Conservation (phyloP, 805 yeast species). For the Starmerella roubikii region DNA sequence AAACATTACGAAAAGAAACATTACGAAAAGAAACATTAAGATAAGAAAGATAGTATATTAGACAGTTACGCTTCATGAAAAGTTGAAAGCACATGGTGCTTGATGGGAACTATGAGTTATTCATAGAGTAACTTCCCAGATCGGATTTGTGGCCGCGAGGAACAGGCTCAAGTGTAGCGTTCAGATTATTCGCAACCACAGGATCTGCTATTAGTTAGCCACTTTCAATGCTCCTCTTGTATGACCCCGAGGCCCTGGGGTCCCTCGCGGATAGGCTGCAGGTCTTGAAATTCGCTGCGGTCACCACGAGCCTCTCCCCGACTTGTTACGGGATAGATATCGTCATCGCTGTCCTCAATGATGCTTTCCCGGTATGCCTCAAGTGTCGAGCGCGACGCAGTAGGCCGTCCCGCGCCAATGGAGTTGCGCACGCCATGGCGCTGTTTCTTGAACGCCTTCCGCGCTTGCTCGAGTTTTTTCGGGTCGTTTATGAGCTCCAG, state of each 20-base stretch:
- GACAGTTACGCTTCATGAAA: no score
- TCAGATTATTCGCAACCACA: no score
- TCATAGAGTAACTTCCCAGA: no score
- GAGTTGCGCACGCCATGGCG: constrained; percentile 24
- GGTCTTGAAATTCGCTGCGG: background rate
- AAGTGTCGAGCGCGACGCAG: constrained; percentile 19
- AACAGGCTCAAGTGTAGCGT: no score
- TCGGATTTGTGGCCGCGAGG: no score
- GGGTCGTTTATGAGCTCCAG: constrained; percentile 21
- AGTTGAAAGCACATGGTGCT: no score
- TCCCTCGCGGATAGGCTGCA: background rate
- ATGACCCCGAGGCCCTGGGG: constrained; percentile 4
- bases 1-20: no score
- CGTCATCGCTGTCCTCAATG: constrained; percentile 15
- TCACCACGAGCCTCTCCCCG: background rate
- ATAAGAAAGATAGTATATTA: no score
- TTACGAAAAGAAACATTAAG: no score
- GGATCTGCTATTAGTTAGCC: no score
- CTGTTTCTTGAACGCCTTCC: constrained; percentile 20
- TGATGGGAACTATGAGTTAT: no score
- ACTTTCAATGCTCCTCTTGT: constrained; percentile 11
- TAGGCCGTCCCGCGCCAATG: constrained; percentile 19
- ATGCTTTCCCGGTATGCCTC: constrained; percentile 18
- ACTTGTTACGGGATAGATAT: constrained; percentile 3
- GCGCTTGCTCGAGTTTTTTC: constrained; percentile 20